Percentiles rank a stretch among this genome's conserved stretches.
Evolutionary conservation across 2,329 filamentous ascomycete genomes (phyloP).

Genomic region (Curvularia eragrostidis): DNA sequence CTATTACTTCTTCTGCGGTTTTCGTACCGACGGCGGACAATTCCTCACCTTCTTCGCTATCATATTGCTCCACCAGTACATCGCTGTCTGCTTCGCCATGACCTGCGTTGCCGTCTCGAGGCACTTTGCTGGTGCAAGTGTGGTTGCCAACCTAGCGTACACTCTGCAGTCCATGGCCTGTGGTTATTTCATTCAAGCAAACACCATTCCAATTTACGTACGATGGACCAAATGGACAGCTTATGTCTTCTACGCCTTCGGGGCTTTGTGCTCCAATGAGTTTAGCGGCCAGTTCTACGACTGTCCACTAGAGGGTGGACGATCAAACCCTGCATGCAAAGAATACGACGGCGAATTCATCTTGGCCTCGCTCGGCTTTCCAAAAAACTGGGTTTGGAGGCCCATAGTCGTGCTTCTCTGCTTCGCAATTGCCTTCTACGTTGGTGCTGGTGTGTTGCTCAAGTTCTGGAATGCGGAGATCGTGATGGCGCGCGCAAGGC

Average conservation of each 20-base stretch:
- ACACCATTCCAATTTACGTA: conserved; percentile 78
- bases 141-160: conserved; percentile 75
- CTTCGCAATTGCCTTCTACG: conserved; percentile 69
- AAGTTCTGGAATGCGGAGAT: conserved; percentile 72
- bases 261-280: conserved; percentile 74
- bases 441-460: conserved; percentile 66
- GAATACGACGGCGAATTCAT: conserved; percentile 74
- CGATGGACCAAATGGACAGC: conserved; percentile 76
- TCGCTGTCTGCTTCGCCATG: conserved; percentile 74
- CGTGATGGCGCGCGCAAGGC: conserved; percentile 68
- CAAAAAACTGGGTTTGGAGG: conserved; percentile 68
- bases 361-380: conserved; percentile 72
- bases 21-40: conserved; percentile 66
- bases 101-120: conserved; percentile 70
- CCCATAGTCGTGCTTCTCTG: conserved; percentile 69
- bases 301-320: conserved; percentile 70
- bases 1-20: conserved; percentile 80
- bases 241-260: conserved; percentile 73
- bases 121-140: conserved; percentile 72
- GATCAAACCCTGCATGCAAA: conserved; percentile 68
- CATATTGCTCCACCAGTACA: conserved; percentile 73
- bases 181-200: conserved; percentile 76
- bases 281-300: conserved; percentile 75
- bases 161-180: conserved; percentile 77
- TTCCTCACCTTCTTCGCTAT: conserved; percentile 77